Evolutionary conservation across 2,329 filamentous ascomycete genomes (phyloP).

Genomic region (Ascochyta rabiei): DNA sequence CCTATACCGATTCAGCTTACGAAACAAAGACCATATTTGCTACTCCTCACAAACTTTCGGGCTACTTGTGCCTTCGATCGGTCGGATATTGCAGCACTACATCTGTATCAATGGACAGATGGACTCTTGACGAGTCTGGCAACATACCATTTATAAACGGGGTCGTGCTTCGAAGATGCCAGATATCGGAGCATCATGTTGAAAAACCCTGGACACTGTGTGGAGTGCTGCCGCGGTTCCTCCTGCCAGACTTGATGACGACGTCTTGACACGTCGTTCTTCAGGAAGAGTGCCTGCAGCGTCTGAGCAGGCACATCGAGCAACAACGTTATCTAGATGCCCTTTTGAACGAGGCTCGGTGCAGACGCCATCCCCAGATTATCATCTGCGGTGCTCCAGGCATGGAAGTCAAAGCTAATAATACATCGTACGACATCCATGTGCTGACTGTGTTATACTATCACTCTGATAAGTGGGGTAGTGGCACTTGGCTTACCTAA

Average conservation of each 20-base stretch:
- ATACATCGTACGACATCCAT: too few species aligned
- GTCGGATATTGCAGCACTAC: constrained; percentile 4
- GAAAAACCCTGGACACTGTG: background rate
- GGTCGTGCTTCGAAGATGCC: background rate
- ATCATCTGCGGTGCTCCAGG: too few species aligned
- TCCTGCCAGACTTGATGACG: background rate
- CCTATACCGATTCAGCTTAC: constrained; percentile 9
- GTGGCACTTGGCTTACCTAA: too few species aligned
- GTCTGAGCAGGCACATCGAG: background rate
- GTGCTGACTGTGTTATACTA: too few species aligned
- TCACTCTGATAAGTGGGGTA: too few species aligned
- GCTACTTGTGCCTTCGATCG: constrained; percentile 5
- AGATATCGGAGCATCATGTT: constrained; percentile 3
- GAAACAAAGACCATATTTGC: background rate
- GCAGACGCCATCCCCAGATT: too few species aligned
- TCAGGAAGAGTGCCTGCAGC: background rate
- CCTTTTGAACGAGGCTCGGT: background rate
- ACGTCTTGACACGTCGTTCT: background rate
- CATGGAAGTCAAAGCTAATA: too few species aligned
- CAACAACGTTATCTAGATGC: constrained; percentile 1
- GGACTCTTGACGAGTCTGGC: constrained; percentile 10
- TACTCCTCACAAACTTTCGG: constrained; percentile 12
- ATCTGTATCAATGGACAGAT: constrained; percentile 7
- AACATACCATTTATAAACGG: constrained; percentile 4
- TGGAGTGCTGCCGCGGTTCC: constrained; percentile 6